Conservation (phyloP, 2,329 filamentous ascomycete species). For the Fusarium caatingaense region DNA sequence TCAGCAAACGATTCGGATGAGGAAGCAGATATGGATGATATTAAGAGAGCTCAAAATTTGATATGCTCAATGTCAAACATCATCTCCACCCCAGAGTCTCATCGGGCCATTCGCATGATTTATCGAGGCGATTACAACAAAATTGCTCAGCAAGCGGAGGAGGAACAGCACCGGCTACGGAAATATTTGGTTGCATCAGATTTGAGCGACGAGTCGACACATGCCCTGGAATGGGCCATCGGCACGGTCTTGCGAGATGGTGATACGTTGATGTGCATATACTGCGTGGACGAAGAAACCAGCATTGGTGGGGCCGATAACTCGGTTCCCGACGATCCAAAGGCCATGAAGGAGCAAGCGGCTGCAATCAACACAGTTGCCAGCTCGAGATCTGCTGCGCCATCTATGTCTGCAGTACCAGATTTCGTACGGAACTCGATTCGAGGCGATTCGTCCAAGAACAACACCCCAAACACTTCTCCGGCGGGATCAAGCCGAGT, state of each 20-base stretch:
- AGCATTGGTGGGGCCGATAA: slow-evolving; percentile 64
- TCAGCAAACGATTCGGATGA: slow-evolving; percentile 83
- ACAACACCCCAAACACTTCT: slow-evolving; percentile 55
- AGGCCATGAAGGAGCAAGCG: slow-evolving; percentile 80
- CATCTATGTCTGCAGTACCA: slow-evolving; percentile 49
- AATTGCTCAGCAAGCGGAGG: slow-evolving; percentile 81
- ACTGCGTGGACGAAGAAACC: slow-evolving; percentile 90
- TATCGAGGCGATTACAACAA: slow-evolving; percentile 86
- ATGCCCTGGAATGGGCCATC: slow-evolving; percentile 97
- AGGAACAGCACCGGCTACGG: slow-evolving; percentile 80
- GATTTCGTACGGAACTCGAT: slow-evolving; percentile 50
- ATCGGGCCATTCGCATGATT: slow-evolving; percentile 88
- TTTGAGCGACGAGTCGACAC: slow-evolving; percentile 91
- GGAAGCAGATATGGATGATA: slow-evolving; percentile 84
- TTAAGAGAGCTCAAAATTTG: slow-evolving; percentile 88
- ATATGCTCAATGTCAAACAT: slow-evolving; percentile 84
- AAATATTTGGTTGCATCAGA: slow-evolving; percentile 98
- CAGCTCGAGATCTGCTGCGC: slow-evolving; percentile 52
- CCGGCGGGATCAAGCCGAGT: slow-evolving; percentile 61
- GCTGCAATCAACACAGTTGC: slow-evolving; percentile 75
- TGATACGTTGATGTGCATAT: slow-evolving; percentile 92
- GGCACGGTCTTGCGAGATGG: slow-evolving; percentile 94
- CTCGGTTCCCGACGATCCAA: slow-evolving; percentile 76
- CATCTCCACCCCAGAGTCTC: slow-evolving; percentile 77
- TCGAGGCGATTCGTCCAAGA: slow-evolving; percentile 49